Base-by-base conservation (phyloP, 345 rosid species). In the Iberis pinnata region DNA sequence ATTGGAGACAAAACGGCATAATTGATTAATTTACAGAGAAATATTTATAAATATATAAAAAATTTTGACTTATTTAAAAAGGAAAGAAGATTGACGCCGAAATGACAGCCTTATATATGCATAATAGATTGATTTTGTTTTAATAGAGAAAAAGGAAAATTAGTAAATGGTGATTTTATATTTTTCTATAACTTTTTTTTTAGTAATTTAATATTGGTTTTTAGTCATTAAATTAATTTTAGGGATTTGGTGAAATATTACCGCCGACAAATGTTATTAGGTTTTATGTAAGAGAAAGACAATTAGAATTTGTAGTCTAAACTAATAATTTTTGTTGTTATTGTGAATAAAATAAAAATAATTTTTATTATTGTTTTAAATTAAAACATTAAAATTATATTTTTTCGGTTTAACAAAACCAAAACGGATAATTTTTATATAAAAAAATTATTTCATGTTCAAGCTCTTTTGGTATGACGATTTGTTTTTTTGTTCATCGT, bases 251-350 rank as follows among this genome's bases (percentile, higher is more conserved):
- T 54, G 55, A 42, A 56, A 43, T 47, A 55, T 54, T 47, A 64
- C 14, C 49, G 68, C 68, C 68, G 55, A 63, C 68, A 63, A 63
- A 63, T 9, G 15, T n/a, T n/a, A n/a, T n/a, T n/a, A n/a, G n/a
- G n/a, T n/a, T n/a, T n/a, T n/a, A n/a, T n/a, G n/a, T 43, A 18
- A 0, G 56, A 39, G 48, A 49, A 6, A 29, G 40, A 60, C 42
- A 41, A 18, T 53, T 14, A 53, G 58, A n/a, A n/a, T n/a, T n/a
- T n/a, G n/a, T n/a, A n/a, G n/a, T n/a, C n/a, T n/a, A n/a, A n/a
- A n/a, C n/a, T n/a, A n/a, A n/a, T n/a, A n/a, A n/a, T n/a, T n/a
- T n/a, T n/a, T n/a, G n/a, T n/a, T n/a, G n/a, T n/a, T n/a, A n/a
- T n/a, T n/a, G n/a, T n/a, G n/a, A n/a, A n/a, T n/a, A n/a, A n/a